These are phyloP conservation scores for Diplodia scrobiculata DNA, from an alignment of 2,329 filamentous ascomycete species.

Conservation along the genomic window DNA sequence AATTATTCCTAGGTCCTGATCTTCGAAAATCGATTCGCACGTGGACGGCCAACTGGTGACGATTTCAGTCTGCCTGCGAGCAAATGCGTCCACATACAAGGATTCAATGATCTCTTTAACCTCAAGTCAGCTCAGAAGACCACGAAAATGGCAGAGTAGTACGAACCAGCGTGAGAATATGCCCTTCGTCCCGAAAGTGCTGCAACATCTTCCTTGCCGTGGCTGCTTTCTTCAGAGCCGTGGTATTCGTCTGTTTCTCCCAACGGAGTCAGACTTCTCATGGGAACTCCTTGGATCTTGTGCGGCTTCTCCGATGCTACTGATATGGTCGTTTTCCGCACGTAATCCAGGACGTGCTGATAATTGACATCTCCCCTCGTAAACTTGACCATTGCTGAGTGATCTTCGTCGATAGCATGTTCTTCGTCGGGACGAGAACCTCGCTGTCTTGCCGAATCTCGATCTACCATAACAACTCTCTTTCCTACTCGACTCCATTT, in stretches of 20 bases:
- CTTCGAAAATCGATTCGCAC: conserved; percentile 1
- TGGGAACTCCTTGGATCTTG: not conserved
- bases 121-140: not conserved
- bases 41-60: not conserved
- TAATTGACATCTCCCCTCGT: not conserved
- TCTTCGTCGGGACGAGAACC: too few species aligned
- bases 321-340: not conserved
- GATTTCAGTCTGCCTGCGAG: not conserved
- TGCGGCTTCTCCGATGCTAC: not conserved
- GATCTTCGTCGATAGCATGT: not conserved
- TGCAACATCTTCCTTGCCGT: too few species aligned
- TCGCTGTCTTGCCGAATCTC: too few species aligned
- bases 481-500: not conserved
- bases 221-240: too few species aligned
- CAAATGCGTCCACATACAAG: not conserved
- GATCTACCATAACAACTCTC: not conserved
- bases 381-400: conserved; percentile 2
- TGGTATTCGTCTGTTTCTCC: too few species aligned
- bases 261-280: too few species aligned
- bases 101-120: not conserved
- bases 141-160: not conserved
- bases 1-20: not conserved
- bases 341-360: not conserved
- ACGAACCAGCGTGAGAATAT: not conserved
- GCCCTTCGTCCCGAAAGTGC: too few species aligned